phyloP scores from a whole-genome alignment of 495 filamentous ascomycete species.

The Xylaria palmicola region DNA sequence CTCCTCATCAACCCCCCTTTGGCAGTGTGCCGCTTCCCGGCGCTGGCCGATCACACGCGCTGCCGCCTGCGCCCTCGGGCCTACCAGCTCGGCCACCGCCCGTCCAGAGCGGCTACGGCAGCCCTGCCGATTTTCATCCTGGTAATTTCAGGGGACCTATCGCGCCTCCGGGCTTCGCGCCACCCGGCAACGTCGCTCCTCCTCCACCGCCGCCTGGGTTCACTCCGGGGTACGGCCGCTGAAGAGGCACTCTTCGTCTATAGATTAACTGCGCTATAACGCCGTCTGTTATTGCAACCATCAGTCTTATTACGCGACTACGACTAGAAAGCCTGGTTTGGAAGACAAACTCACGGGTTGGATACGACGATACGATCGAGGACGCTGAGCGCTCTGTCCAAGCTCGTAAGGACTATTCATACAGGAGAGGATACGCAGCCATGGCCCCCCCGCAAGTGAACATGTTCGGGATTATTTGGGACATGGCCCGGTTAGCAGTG shows the following conservation, averaged over 20 bases:
- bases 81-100: slow-evolving; percentile 78
- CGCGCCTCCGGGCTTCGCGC: slow-evolving; percentile 49
- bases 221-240: slow-evolving; percentile 35
- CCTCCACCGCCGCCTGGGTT: slow-evolving; percentile 51
- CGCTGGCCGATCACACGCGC: slow-evolving; percentile 31
- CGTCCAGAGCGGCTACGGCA: slow-evolving; percentile 73
- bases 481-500: too few relatives aligned
- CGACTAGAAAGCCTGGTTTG: too few relatives aligned
- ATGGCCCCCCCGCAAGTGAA: too few relatives aligned
- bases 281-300: too few relatives aligned
- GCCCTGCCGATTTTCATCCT: slow-evolving; percentile 65
- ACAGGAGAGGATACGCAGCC: too few relatives aligned
- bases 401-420: too few relatives aligned
- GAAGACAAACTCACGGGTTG: too few relatives aligned
- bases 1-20: slow-evolving; percentile 34
- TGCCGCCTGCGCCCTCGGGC: slow-evolving; percentile 68
- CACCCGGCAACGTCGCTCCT: slow-evolving; percentile 47
- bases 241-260: slow-evolving; percentile 11
- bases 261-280: too few relatives aligned
- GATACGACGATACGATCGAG: too few relatives aligned
- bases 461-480: too few relatives aligned
- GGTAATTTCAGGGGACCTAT: slow-evolving; percentile 47
- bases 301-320: too few relatives aligned
- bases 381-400: too few relatives aligned
- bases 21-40: slow-evolving; percentile 27